phyloP scores from a whole-genome alignment of 2,329 filamentous ascomycete genomes.

The Tolypocladium cylindrosporum region DNA sequence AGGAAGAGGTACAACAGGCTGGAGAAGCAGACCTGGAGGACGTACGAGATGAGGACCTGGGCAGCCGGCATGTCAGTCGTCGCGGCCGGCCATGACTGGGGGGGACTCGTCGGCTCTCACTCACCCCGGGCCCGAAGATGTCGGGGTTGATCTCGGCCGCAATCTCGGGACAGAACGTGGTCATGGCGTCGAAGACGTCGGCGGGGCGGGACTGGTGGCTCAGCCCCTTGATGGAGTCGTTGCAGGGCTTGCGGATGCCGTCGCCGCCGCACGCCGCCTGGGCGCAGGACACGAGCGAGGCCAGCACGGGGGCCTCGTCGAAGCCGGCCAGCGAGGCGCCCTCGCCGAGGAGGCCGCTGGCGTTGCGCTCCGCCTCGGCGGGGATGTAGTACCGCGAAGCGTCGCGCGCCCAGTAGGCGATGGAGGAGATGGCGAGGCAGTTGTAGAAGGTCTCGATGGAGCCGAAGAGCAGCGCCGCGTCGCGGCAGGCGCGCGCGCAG shows the following conservation, averaged over 20 bases:
- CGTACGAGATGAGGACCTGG: slow-evolving; percentile 28
- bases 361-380: slow-evolving; percentile 24
- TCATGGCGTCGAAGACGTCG: slow-evolving; percentile 23
- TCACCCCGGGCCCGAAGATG: slow-evolving; percentile 28
- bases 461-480: slow-evolving; percentile 18
- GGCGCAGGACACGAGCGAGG: slow-evolving; percentile 22
- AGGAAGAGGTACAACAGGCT: slow-evolving; percentile 21
- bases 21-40: slow-evolving; percentile 26
- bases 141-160: slow-evolving; percentile 27
- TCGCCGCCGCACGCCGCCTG: slow-evolving; percentile 24
- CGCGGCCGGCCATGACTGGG: not conserved
- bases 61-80: not conserved
- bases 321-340: slow-evolving; percentile 19
- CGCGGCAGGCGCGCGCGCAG: slow-evolving; percentile 22
- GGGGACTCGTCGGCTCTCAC: slow-evolving; percentile 1
- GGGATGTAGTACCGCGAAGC: slow-evolving; percentile 17
- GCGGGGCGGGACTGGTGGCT: slow-evolving; percentile 13
- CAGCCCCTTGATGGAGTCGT: slow-evolving; percentile 15
- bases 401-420: slow-evolving; percentile 23
- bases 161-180: slow-evolving; percentile 24
- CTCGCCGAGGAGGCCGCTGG: slow-evolving; percentile 24
- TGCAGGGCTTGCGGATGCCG: slow-evolving; percentile 20
- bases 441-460: slow-evolving; percentile 29
- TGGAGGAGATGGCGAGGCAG: slow-evolving; percentile 24
- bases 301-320: slow-evolving; percentile 18